Evolutionary conservation across 2,329 filamentous ascomycete species (phyloP).

Genomic region (Hypoxylon rubiginosum): DNA sequence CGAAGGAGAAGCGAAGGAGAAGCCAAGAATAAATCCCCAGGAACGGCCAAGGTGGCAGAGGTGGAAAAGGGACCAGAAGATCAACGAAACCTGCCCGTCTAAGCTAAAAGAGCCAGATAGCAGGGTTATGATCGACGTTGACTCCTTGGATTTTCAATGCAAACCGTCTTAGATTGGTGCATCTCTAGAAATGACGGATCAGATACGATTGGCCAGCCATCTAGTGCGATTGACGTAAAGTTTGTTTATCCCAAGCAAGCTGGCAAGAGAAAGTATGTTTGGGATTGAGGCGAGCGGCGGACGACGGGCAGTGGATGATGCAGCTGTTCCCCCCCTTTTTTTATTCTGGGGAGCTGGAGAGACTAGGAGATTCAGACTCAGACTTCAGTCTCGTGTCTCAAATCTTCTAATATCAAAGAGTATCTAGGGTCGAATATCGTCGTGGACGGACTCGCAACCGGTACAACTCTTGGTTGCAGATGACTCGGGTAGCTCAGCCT

Average conservation of each 20-base stretch:
- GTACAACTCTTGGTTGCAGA: conserved; percentile 43
- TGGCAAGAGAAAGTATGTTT: conserved; percentile 35
- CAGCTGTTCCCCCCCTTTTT: conserved; percentile 25
- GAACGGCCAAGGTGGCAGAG: conserved; percentile 15
- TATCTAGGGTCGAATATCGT: not conserved
- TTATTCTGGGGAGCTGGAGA: not conserved
- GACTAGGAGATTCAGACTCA: conserved; percentile 24
- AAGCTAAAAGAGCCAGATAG: conserved; percentile 31
- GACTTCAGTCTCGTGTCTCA: conserved; percentile 14
- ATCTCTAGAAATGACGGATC: conserved; percentile 36
- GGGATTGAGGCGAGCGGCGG: conserved; percentile 5
- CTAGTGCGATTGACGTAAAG: conserved; percentile 40
- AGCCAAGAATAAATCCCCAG: conserved; percentile 31
- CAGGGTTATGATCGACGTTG: conserved; percentile 46
- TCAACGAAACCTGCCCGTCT: conserved; percentile 38
- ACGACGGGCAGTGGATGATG: conserved; percentile 1
- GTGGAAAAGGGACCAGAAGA: conserved; percentile 31
- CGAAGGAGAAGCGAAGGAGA: conserved; percentile 5
- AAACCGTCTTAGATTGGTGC: conserved; percentile 40
- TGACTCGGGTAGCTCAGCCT: conserved; percentile 46
- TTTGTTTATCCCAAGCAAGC: conserved; percentile 25
- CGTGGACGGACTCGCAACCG: not conserved
- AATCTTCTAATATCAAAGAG: not conserved
- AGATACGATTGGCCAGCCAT: conserved; percentile 40
- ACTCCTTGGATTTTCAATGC: conserved; percentile 43